Conservation (phyloP, 2,329 filamentous ascomycete genomes). For the Teratosphaeria nubilosa region DNA sequence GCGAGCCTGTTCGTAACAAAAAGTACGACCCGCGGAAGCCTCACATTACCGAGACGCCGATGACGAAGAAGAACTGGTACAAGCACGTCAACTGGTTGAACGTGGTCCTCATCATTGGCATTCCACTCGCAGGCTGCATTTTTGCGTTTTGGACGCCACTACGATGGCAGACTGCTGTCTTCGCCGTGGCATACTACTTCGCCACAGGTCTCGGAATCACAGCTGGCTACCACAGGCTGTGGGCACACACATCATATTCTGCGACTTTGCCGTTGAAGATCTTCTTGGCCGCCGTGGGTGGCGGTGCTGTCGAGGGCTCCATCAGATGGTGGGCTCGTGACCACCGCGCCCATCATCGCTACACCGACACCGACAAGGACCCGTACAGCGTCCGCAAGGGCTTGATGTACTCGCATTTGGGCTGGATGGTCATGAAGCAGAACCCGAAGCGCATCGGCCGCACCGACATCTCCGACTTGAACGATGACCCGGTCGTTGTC, state of each 20-base stretch:
- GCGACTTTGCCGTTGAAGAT: conserved; percentile 66
- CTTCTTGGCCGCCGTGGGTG: conserved; percentile 71
- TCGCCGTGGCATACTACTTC: conserved; percentile 71
- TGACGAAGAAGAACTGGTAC: conserved; percentile 77
- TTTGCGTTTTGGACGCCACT: conserved; percentile 71
- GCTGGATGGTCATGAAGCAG: conserved; percentile 91
- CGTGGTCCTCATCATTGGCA: conserved; percentile 65
- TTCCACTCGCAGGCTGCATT: conserved; percentile 65
- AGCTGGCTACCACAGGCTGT: conserved; percentile 65
- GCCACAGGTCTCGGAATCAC: conserved; percentile 47
- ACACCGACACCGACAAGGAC: conserved; percentile 87
- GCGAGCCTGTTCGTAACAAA: conserved; percentile 43
- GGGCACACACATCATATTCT: conserved; percentile 79
- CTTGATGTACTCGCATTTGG: conserved; percentile 70
- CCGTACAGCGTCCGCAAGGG: conserved; percentile 87
- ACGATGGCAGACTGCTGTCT: conserved; percentile 59
- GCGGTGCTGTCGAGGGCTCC: conserved; percentile 75
- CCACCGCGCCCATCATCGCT: conserved; percentile 81
- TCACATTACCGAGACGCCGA: conserved; percentile 74
- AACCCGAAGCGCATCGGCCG: conserved; percentile 82
- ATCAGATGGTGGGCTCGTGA: conserved; percentile 83
- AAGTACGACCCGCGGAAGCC: conserved; percentile 59
- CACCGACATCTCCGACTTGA: conserved; percentile 79
- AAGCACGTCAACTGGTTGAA: conserved; percentile 94
- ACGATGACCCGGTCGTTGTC: conserved; percentile 74